phyloP scores from a whole-genome alignment of 768 basidiomycete genomes.

The Gymnopilus junonius region DNA sequence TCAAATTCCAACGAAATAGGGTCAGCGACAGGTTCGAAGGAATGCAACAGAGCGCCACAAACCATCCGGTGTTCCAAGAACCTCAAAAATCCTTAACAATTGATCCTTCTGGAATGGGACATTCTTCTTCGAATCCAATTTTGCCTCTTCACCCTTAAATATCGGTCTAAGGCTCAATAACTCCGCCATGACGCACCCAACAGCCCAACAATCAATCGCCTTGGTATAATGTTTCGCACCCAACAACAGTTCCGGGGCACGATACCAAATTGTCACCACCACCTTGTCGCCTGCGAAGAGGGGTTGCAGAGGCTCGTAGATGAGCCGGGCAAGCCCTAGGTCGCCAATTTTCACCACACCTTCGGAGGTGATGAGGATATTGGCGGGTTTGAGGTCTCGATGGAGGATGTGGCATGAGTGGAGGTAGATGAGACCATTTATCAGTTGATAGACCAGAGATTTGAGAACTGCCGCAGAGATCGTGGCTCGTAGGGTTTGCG shows the following conservation, averaged over 20 bases:
- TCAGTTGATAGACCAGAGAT: conserved; percentile 90
- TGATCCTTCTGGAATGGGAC: conserved; percentile 98
- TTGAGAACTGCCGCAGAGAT: conserved; percentile 85
- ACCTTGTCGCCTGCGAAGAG: conserved; percentile 96
- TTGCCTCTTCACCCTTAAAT: conserved; percentile 99
- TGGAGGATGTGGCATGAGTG: conserved; percentile 96
- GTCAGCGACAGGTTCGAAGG: not conserved
- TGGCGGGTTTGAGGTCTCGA: conserved; percentile 97
- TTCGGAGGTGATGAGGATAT: conserved; percentile 89
- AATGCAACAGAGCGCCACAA: conserved; percentile 34
- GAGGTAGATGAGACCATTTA: conserved; percentile 93
- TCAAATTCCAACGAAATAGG: not conserved
- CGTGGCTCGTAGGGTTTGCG: conserved; percentile 80
- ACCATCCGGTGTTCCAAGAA: conserved; percentile 90
- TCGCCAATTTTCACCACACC: conserved; percentile 99
- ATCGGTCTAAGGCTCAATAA: conserved; percentile 92
- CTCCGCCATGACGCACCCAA: conserved; percentile 98
- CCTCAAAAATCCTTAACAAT: conserved; percentile 93
- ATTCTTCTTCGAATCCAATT: conserved; percentile 95
- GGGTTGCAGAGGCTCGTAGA: conserved; percentile 89
- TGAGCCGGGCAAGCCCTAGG: conserved; percentile 89
- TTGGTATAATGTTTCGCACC: conserved; percentile 98
- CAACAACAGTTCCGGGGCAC: conserved; percentile 93
- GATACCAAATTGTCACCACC: conserved; percentile 99
- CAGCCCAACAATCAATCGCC: conserved; percentile 96